Evolutionary conservation across 352 stramenopile species (phyloP).

Genomic region (Globisporangium canariense): DNA sequence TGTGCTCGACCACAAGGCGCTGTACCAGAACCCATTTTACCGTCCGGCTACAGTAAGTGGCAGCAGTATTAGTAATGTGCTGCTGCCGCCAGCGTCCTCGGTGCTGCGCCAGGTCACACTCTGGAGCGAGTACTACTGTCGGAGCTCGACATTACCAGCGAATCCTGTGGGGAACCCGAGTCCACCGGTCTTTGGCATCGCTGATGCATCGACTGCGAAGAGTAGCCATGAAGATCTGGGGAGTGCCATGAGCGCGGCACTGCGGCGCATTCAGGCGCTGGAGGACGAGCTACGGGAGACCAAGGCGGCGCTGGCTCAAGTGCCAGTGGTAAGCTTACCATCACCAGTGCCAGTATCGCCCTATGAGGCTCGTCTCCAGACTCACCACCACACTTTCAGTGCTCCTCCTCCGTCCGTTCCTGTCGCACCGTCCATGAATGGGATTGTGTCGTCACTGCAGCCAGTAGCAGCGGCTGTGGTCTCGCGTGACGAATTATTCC

Average conservation of each 20-base stretch:
- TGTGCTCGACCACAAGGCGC: conserved; percentile 39
- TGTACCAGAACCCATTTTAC: conserved; percentile 76
- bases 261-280: conserved; percentile 42
- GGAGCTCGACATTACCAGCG: conserved; percentile 41
- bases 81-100: conserved; percentile 52
- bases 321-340: background rate
- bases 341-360: background rate
- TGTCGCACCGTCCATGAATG: too few relatives aligned
- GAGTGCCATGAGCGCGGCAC: conserved; percentile 48
- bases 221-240: conserved; percentile 53
- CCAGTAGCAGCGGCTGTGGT: background rate
- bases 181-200: conserved; percentile 35
- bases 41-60: conserved; percentile 21
- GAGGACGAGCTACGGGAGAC: conserved; percentile 50
- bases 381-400: background rate
- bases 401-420: background rate
- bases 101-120: conserved; percentile 72
- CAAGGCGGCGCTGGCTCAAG: background rate
- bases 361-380: background rate
- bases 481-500: background rate
- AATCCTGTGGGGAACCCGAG: conserved; percentile 40
- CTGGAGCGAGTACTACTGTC: conserved; percentile 83
- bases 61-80: conserved; percentile 29
- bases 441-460: background rate
- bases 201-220: conserved; percentile 8